phyloP scores from a whole-genome alignment of 192 early-diverging fungal species.

The Coemansia pectinata region DNA sequence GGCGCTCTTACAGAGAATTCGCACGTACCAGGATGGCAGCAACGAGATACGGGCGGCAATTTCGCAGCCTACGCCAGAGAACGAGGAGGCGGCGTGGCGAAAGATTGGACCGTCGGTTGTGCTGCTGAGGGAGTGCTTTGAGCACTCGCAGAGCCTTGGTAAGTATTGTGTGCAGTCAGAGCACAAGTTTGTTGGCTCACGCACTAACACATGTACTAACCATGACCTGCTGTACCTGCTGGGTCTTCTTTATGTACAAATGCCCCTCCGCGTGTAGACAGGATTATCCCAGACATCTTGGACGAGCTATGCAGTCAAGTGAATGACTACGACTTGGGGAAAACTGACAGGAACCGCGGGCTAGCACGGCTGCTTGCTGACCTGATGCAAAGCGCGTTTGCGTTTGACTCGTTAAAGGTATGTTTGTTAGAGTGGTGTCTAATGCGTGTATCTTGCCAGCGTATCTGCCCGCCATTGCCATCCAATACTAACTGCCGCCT shows the following conservation, averaged over 20 bases:
- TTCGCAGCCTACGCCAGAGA: slow-evolving; percentile 74
- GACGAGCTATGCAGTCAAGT: slow-evolving; percentile 67
- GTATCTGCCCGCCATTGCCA: not conserved
- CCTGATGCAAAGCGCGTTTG: slow-evolving; percentile 83
- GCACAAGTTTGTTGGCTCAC: not conserved
- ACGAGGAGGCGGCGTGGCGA: slow-evolving; percentile 88
- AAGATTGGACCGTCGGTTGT: slow-evolving; percentile 77
- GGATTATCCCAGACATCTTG: slow-evolving; percentile 63
- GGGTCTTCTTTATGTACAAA: not conserved
- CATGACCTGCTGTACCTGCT: not conserved
- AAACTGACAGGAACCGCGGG: slow-evolving; percentile 63
- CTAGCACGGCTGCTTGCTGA: slow-evolving; percentile 80
- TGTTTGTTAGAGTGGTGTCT: not conserved
- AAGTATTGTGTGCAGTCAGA: slow-evolving; percentile 25
- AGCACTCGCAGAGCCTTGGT: slow-evolving; percentile 76
- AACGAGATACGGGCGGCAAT: slow-evolving; percentile 69
- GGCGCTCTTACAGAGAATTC: slow-evolving; percentile 36
- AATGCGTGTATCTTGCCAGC: not conserved
- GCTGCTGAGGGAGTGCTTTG: slow-evolving; percentile 79
- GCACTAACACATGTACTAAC: not conserved
- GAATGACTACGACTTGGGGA: slow-evolving; percentile 18
- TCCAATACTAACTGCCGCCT: not conserved
- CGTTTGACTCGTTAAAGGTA: slow-evolving; percentile 94
- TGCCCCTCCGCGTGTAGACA: slow-evolving; percentile 49
- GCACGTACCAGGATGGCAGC: slow-evolving; percentile 40